phyloP scores from a whole-genome alignment of 2,329 filamentous ascomycete species.

The Fusarium temperatum region DNA sequence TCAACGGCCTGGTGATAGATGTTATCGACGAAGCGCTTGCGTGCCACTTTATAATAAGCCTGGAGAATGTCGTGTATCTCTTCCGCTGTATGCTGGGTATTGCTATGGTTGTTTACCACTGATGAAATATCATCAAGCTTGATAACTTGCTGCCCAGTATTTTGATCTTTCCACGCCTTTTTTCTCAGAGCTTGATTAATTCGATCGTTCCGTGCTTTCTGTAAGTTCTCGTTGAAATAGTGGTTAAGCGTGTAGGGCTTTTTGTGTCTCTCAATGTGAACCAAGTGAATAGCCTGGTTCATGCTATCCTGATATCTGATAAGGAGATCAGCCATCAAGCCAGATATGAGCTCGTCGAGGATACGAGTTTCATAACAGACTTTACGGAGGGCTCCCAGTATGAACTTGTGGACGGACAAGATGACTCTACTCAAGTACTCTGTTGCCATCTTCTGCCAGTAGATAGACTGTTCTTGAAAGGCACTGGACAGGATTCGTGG shows the following conservation, averaged over 20 bases:
- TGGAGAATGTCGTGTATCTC: not conserved
- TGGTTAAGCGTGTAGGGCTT: not conserved
- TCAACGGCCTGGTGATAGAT: not conserved
- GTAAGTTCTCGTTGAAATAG: not conserved
- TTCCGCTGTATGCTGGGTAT: not conserved
- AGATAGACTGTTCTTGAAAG: not conserved
- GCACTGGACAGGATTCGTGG: not conserved
- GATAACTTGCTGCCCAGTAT: not conserved
- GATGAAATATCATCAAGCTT: not conserved
- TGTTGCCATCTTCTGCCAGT: not conserved
- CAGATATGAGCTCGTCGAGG: not conserved
- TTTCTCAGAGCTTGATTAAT: not conserved
- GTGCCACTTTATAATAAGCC: not conserved
- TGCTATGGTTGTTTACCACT: not conserved
- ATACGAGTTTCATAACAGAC: not conserved
- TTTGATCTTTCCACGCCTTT: not conserved
- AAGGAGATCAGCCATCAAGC: not conserved
- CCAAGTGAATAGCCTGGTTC: not conserved
- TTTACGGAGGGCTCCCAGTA: not conserved
- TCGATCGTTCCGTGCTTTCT: not conserved
- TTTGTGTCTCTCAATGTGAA: not conserved
- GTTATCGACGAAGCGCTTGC: not conserved
- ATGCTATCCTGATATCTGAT: not conserved
- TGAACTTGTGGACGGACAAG: not conserved
- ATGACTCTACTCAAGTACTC: not conserved